Conservation (phyloP, 441 rosid genomes). For the California macrophylla region DNA sequence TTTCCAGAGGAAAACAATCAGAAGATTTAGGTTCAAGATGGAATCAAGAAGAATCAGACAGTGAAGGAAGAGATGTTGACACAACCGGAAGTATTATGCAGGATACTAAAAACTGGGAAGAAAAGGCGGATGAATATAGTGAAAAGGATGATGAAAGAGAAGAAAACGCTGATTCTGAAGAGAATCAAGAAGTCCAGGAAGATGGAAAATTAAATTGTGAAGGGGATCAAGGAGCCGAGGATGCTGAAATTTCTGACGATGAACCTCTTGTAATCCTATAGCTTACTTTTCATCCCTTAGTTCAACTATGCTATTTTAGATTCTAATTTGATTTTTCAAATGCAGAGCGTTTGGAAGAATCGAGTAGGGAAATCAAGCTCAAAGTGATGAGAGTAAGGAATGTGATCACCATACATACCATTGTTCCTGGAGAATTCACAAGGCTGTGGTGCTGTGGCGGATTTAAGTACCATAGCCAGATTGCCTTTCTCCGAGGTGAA, state of each 20-base stretch:
- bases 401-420: conserved; percentile 8
- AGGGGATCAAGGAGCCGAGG: conserved; percentile 37
- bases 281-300: conserved; percentile 14
- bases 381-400: conserved; percentile 27
- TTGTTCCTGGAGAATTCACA: conserved; percentile 8
- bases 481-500: conserved; percentile 12
- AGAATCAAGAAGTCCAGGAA: conserved; percentile 33
- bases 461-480: conserved; percentile 12
- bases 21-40: conserved; percentile 31
- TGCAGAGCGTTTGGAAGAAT: conserved; percentile 83
- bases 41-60: conserved; percentile 11
- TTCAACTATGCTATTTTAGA: background rate
- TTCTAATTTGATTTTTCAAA: conserved; percentile 15
- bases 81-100: background rate
- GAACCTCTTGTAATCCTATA: conserved; percentile 73
- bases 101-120: background rate
- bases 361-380: conserved; percentile 53
- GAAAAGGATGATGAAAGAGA: background rate
- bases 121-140: background rate
- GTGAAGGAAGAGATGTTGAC: background rate
- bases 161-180: conserved; percentile 26
- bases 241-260: conserved; percentile 60
- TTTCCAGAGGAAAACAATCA: conserved; percentile 29
- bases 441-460: conserved; percentile 13
- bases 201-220: conserved; percentile 23